Evolutionary conservation across 73 alveolate species (phyloP).

Genomic region (Stentor roeselii): DNA sequence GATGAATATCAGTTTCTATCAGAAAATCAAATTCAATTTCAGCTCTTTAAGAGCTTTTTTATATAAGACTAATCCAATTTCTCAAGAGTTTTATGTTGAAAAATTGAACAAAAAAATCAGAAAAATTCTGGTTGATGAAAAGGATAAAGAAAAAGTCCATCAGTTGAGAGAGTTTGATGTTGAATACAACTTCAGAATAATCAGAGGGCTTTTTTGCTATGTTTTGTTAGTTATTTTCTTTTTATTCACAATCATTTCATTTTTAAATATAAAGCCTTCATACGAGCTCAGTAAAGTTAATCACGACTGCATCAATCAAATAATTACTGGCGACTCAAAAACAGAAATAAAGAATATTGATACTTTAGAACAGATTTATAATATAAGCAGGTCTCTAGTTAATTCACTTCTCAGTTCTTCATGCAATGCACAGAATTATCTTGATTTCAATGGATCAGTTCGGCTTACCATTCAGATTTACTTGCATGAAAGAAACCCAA

Average conservation of each 20-base stretch:
- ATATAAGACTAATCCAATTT: neutral
- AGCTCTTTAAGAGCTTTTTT: neutral
- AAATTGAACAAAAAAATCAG: conserved; percentile 29
- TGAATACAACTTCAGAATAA: neutral
- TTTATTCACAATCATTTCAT: too few species aligned
- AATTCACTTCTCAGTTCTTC: neutral
- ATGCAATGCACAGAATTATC: neutral
- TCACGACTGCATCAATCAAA: neutral
- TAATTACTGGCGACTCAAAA: neutral
- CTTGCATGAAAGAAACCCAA: neutral
- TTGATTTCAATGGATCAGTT: neutral
- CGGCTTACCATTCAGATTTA: conserved; percentile 29
- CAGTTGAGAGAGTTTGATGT: neutral
- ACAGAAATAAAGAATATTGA: neutral
- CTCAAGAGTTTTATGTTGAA: conserved; percentile 39
- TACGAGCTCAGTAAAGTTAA: neutral
- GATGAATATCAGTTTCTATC: conserved; percentile 11
- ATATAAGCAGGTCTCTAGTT: too few species aligned
- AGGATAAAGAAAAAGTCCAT: conserved; percentile 24
- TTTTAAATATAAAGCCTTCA: neutral
- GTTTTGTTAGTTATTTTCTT: too few species aligned
- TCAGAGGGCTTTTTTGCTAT: too few species aligned
- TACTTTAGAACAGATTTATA: neutral
- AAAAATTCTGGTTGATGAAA: conserved; percentile 32
- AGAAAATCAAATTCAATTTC: conserved; percentile 30